Evolutionary conservation across 208 protist genomes (phyloP).

Genomic region (Tritrichomonas foetus): DNA sequence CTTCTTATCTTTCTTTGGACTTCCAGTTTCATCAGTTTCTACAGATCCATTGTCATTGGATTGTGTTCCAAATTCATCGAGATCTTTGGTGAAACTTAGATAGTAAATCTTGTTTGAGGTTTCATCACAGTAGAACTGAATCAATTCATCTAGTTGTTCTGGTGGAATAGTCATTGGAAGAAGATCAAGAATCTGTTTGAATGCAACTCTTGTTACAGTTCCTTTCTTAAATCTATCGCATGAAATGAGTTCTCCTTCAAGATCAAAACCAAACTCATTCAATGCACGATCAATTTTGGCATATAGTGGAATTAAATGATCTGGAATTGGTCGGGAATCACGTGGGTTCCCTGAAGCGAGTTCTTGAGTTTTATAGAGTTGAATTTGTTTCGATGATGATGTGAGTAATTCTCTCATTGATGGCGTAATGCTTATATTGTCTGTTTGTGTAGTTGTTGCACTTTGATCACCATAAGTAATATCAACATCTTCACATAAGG

Average conservation of each 20-base stretch:
- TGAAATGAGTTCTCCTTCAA: neutral
- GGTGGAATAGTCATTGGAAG: neutral
- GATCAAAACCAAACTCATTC: neutral
- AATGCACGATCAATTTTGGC: neutral
- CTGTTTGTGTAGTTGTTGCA: neutral
- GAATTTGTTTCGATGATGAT: neutral
- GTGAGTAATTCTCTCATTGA: neutral
- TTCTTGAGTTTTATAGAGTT: neutral
- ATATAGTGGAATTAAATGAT: neutral
- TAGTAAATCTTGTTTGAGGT: neutral
- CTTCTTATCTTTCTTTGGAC: neutral
- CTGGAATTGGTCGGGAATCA: neutral
- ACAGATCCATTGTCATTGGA: neutral
- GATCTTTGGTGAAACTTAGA: neutral
- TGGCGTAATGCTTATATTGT: neutral
- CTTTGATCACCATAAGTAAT: neutral
- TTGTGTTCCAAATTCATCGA: neutral
- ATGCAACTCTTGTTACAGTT: neutral
- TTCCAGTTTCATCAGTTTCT: neutral
- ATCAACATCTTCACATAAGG: neutral
- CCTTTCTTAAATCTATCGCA: slow-evolving; percentile 12
- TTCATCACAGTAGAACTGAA: neutral
- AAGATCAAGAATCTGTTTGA: neutral
- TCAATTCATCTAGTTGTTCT: neutral
- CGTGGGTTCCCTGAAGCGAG: neutral